Percentiles rank a stretch among this genome's conserved stretches.
Evolutionary conservation across 495 filamentous ascomycete genomes (phyloP).

Genomic region (Trichoderma orchidacearum): DNA sequence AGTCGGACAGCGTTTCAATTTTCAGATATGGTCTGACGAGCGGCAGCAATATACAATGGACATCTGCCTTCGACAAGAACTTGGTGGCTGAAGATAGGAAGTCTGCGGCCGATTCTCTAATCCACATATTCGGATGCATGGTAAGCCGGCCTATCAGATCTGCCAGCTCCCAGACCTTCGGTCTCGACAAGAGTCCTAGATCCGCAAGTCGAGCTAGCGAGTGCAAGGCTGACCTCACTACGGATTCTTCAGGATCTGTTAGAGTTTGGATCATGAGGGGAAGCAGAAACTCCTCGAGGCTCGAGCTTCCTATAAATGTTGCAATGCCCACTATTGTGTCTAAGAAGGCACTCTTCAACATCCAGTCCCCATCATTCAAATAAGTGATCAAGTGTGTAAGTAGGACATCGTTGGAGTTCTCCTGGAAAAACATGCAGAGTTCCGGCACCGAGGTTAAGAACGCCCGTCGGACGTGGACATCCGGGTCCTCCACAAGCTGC

Average conservation of each 20-base stretch:
- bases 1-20: slow-evolving; percentile 23
- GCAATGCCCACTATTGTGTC: slow-evolving; percentile 90
- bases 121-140: slow-evolving; percentile 91
- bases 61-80: slow-evolving; percentile 70
- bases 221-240: slow-evolving; percentile 79
- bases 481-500: slow-evolving; percentile 70
- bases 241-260: slow-evolving; percentile 89
- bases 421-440: slow-evolving; percentile 86
- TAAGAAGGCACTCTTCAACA: slow-evolving; percentile 91
- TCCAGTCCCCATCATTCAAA: slow-evolving; percentile 93
- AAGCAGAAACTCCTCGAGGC: slow-evolving; percentile 88
- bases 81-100: slow-evolving; percentile 66
- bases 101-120: slow-evolving; percentile 73
- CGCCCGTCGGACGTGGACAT: slow-evolving; percentile 79
- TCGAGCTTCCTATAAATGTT: slow-evolving; percentile 73
- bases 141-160: slow-evolving; percentile 70
- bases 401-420: slow-evolving; percentile 84
- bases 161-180: slow-evolving; percentile 76
- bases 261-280: slow-evolving; percentile 96
- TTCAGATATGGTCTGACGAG: slow-evolving; percentile 75
- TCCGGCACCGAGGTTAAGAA: slow-evolving; percentile 90
- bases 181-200: slow-evolving; percentile 72
- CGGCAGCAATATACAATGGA: slow-evolving; percentile 67
- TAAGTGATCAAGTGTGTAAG: slow-evolving; percentile 95
- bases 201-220: slow-evolving; percentile 83